These are phyloP conservation scores for Macroventuria anomochaeta DNA, from an alignment of 2,329 filamentous ascomycete species.

Conservation along the genomic window DNA sequence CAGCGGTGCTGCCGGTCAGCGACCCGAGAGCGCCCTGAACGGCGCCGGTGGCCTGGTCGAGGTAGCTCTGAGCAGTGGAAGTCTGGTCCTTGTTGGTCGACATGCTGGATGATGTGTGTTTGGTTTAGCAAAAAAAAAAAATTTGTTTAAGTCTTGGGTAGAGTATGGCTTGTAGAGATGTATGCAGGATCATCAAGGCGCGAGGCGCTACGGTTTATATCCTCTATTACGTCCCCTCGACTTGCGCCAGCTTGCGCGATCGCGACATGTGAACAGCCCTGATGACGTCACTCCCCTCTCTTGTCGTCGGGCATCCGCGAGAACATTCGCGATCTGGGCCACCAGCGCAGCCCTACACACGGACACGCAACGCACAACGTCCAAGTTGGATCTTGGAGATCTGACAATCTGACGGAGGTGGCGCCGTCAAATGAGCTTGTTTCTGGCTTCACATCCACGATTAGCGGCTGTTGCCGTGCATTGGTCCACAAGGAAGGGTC, in stretches of 20 bases:
- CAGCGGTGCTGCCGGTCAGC: constrained; percentile 73
- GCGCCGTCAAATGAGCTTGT: constrained; percentile 15
- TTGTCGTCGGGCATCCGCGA: neutral
- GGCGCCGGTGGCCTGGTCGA: constrained; percentile 71
- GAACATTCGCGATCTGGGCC: constrained; percentile 5
- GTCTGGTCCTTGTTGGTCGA: constrained; percentile 61
- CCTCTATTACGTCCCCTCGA: neutral
- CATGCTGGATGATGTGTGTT: constrained; percentile 49
- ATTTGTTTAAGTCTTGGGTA: neutral
- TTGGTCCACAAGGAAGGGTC: no score
- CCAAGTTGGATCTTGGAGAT: constrained; percentile 1
- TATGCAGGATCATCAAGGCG: no score
- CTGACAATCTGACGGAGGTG: constrained; percentile 12
- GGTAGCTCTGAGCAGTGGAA: constrained; percentile 76
- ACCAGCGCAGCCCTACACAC: constrained; percentile 1
- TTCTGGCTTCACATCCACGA: neutral
- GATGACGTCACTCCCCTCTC: constrained; percentile 14
- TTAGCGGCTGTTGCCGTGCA: neutral
- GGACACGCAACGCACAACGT: neutral
- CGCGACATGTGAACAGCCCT: constrained; percentile 7
- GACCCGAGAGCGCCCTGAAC: constrained; percentile 75
- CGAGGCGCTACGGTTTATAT: constrained; percentile 17
- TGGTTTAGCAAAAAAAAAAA: neutral
- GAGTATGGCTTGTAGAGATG: neutral
- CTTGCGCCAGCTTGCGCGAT: constrained; percentile 1